phyloP scores from a whole-genome alignment of 2,329 filamentous ascomycete genomes.

The Nemania sp. region DNA sequence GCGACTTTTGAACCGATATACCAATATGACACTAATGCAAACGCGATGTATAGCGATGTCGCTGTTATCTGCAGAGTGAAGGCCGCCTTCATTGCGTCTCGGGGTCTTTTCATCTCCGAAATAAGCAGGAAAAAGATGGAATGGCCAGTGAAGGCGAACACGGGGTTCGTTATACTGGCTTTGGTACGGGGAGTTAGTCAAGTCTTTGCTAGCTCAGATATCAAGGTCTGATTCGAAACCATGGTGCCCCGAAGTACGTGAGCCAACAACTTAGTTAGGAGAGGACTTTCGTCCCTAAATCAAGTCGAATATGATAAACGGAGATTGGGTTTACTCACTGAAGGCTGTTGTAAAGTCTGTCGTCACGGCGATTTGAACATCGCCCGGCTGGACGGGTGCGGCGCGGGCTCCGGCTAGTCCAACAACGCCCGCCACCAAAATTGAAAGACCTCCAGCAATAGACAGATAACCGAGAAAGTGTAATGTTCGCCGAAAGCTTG shows the following conservation, averaged over 20 bases:
- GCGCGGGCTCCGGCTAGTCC: slow-evolving; percentile 63
- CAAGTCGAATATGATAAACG: neutral
- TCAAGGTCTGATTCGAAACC: neutral
- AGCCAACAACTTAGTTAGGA: neutral
- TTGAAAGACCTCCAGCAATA: slow-evolving; percentile 59
- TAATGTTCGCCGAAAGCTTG: slow-evolving; percentile 62
- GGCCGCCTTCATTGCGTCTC: slow-evolving; percentile 64
- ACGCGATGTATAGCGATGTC: slow-evolving; percentile 63
- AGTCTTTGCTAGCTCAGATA: neutral
- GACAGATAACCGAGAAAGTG: slow-evolving; percentile 62
- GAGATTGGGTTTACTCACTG: slow-evolving; percentile 31
- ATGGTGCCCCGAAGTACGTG: neutral
- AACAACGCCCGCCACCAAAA: slow-evolving; percentile 62
- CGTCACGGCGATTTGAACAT: slow-evolving; percentile 54
- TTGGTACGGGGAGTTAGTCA: slow-evolving; percentile 9
- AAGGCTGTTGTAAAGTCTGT: slow-evolving; percentile 60
- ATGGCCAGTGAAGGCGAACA: slow-evolving; percentile 65
- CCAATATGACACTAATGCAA: slow-evolving; percentile 63
- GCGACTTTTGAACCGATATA: slow-evolving; percentile 61
- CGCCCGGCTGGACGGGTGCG: slow-evolving; percentile 53
- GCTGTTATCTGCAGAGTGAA: slow-evolving; percentile 63
- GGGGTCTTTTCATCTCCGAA: slow-evolving; percentile 64
- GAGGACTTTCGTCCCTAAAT: neutral
- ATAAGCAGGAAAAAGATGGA: slow-evolving; percentile 68
- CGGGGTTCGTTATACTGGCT: slow-evolving; percentile 62